Conservation (phyloP, 768 basidiomycete genomes). For the Boletus rufocinnamomeus region DNA sequence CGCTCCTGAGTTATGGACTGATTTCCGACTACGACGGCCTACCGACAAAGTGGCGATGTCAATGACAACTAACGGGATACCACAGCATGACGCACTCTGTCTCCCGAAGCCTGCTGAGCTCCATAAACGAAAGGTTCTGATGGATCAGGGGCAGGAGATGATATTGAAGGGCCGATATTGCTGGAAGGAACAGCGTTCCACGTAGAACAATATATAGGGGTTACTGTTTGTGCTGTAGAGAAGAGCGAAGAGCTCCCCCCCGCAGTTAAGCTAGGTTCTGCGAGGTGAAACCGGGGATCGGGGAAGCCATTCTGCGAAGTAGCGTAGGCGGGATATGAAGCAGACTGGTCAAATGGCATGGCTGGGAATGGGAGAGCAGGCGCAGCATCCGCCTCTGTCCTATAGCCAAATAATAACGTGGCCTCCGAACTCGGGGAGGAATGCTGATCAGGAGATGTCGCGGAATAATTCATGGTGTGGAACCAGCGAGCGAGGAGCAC, state of each 20-base stretch:
- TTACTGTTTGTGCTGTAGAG: not conserved
- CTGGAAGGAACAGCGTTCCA: not conserved
- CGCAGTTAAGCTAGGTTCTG: too few relatives aligned
- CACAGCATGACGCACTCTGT: conserved; percentile 10
- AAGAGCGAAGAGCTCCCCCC: not conserved
- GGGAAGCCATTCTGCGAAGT: not conserved
- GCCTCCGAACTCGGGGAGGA: not conserved
- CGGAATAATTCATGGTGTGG: not conserved
- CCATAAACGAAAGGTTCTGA: not conserved
- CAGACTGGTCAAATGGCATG: not conserved
- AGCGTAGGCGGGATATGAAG: not conserved
- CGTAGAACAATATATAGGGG: not conserved
- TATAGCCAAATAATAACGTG: too few relatives aligned
- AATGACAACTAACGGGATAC: not conserved
- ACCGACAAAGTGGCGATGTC: not conserved
- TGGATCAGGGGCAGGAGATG: not conserved
- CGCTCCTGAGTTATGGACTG: not conserved
- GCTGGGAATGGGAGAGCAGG: not conserved
- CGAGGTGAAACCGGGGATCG: not conserved
- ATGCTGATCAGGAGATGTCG: not conserved
- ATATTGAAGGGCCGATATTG: not conserved
- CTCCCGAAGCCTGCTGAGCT: not conserved
- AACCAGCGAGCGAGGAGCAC: not conserved
- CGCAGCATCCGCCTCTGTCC: not conserved
- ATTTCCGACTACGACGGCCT: not conserved